These are phyloP conservation scores for Apiospora malaysiana DNA, from an alignment of 2,329 filamentous ascomycete species.

Conservation along the genomic window DNA sequence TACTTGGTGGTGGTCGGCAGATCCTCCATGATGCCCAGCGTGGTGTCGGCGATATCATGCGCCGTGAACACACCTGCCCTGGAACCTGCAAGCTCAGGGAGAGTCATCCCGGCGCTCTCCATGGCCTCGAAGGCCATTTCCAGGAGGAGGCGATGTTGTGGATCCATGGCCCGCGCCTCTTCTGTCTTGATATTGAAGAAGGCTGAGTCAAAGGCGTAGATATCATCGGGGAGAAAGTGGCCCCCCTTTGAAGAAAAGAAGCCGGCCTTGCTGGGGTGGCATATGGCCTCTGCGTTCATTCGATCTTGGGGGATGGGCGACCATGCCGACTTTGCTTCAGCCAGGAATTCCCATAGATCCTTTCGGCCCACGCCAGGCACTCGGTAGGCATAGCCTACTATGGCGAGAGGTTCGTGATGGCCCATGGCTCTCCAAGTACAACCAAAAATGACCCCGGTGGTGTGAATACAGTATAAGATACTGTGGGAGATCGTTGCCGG, in stretches of 20 bases:
- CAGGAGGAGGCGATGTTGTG: slow-evolving; percentile 36
- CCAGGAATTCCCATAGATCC: slow-evolving; percentile 21
- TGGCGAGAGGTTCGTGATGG: not conserved
- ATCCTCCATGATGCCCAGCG: slow-evolving; percentile 6
- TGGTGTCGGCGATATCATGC: slow-evolving; percentile 23
- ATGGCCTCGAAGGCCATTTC: slow-evolving; percentile 43
- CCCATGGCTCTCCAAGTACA: too few relatives aligned
- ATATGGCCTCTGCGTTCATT: slow-evolving; percentile 32
- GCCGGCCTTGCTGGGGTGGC: slow-evolving; percentile 43
- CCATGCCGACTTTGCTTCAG: slow-evolving; percentile 23
- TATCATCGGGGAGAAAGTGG: slow-evolving; percentile 40
- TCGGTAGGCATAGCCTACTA: slow-evolving; percentile 21
- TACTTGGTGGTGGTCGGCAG: slow-evolving; percentile 24
- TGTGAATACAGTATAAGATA: too few relatives aligned
- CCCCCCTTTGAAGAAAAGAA: slow-evolving; percentile 39
- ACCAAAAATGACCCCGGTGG: too few relatives aligned
- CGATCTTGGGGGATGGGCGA: slow-evolving; percentile 7
- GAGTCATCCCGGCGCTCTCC: slow-evolving; percentile 28
- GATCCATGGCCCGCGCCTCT: slow-evolving; percentile 38
- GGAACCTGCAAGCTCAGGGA: slow-evolving; percentile 21
- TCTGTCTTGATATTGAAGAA: slow-evolving; percentile 45
- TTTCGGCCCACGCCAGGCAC: slow-evolving; percentile 21
- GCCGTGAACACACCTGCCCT: slow-evolving; percentile 26
- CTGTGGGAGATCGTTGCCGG: too few relatives aligned
- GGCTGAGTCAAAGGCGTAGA: slow-evolving; percentile 37